These are phyloP conservation scores for Takashimella koratensis DNA, from an alignment of 1,284 basidiomycete genomes.

Conservation along the genomic window DNA sequence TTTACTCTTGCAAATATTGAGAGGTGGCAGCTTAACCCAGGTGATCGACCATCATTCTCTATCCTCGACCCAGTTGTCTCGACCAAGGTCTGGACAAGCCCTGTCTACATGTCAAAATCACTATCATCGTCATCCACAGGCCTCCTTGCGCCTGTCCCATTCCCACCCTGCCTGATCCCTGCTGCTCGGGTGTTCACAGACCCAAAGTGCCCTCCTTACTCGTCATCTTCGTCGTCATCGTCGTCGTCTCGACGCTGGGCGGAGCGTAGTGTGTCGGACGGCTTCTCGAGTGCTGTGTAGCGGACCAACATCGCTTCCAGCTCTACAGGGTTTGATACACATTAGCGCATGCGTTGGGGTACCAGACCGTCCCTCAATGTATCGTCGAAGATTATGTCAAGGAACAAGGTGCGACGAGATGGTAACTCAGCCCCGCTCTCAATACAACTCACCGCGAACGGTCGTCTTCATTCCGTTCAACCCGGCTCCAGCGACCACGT, in stretches of 20 bases:
- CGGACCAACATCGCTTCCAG: slow-evolving; percentile 42
- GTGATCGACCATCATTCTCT: too few relatives aligned
- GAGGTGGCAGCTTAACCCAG: too few relatives aligned
- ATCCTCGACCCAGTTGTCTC: too few relatives aligned
- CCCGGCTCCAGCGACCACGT: slow-evolving; percentile 64
- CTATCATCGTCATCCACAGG: slow-evolving; percentile 35
- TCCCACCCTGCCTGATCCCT: slow-evolving; percentile 26
- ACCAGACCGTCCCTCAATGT: too few relatives aligned
- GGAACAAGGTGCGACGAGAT: too few relatives aligned
- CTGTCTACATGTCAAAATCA: slow-evolving; percentile 46
- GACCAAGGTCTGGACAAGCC: too few relatives aligned
- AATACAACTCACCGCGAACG: slow-evolving; percentile 65
- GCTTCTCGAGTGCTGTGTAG: slow-evolving; percentile 39
- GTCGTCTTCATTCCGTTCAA: slow-evolving; percentile 69
- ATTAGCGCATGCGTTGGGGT: too few relatives aligned
- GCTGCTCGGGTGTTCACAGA: slow-evolving; percentile 34
- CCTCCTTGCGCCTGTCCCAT: slow-evolving; percentile 19
- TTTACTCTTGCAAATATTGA: too few relatives aligned
- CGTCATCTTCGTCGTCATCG: slow-evolving; percentile 23
- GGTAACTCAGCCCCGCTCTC: too few relatives aligned
- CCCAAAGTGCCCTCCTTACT: slow-evolving; percentile 33
- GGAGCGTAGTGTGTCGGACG: slow-evolving; percentile 26
- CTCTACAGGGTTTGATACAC: slow-evolving; percentile 21
- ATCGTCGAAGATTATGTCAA: too few relatives aligned
- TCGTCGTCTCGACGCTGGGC: slow-evolving; percentile 6